These are phyloP conservation scores for Umbelopsis sp. DNA, from an alignment of 192 early-diverging fungal genomes.

Conservation along the genomic window DNA sequence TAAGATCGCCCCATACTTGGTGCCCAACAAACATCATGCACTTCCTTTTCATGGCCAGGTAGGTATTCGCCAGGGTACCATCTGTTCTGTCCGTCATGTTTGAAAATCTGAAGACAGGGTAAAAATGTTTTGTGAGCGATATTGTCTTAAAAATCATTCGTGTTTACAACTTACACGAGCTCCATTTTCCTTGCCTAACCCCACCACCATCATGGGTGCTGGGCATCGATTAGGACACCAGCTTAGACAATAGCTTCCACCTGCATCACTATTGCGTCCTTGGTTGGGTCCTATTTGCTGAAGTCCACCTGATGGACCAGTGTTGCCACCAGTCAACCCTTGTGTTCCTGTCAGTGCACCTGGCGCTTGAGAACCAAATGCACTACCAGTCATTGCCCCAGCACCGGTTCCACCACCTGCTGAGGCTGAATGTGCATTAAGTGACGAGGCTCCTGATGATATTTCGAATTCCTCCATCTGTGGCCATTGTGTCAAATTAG, in stretches of 20 bases:
- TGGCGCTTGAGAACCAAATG: not conserved
- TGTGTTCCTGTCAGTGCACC: not conserved
- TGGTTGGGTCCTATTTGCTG: not conserved
- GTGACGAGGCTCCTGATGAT: not conserved
- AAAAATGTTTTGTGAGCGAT: not conserved
- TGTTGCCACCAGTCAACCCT: not conserved
- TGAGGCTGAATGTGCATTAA: not conserved
- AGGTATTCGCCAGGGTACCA: conserved; percentile 67
- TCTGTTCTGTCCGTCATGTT: conserved; percentile 53
- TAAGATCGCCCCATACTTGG: conserved; percentile 74
- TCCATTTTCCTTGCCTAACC: conserved; percentile 78
- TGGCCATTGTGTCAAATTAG: conserved; percentile 78
- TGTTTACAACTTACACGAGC: conserved; percentile 55
- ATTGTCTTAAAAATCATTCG: not conserved
- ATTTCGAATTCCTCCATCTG: conserved; percentile 64
- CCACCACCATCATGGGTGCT: conserved; percentile 81
- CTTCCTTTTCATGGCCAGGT: conserved; percentile 59
- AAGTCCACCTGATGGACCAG: not conserved
- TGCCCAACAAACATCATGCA: conserved; percentile 73
- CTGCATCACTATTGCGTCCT: conserved; percentile 54
- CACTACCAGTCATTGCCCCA: not conserved
- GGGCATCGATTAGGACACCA: conserved; percentile 87
- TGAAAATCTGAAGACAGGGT: conserved; percentile 50
- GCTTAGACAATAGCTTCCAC: conserved; percentile 78
- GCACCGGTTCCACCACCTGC: not conserved